Conservation (phyloP, 192 early-diverging fungal genomes). For the Entophlyctis luteolus region DNA sequence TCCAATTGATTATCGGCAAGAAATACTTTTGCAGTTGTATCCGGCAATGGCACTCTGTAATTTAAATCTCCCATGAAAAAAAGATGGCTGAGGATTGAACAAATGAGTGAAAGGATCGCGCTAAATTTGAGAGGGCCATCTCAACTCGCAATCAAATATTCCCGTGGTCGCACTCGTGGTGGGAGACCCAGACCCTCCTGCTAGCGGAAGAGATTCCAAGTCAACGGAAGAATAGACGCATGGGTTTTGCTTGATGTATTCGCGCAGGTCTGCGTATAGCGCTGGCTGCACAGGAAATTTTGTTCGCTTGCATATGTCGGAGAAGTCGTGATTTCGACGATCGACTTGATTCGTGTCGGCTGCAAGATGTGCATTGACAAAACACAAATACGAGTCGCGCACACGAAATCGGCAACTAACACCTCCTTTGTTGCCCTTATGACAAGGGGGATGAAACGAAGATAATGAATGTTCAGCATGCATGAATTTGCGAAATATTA, state of each 20-base stretch:
- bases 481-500: too few species aligned
- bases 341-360: conserved; percentile 75
- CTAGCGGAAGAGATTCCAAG: neutral
- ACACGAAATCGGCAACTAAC: conserved; percentile 75
- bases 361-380: conserved; percentile 90
- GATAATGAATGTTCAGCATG: too few species aligned
- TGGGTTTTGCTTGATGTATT: conserved; percentile 40
- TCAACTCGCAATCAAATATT: conserved; percentile 46
- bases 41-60: conserved; percentile 74
- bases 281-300: conserved; percentile 43
- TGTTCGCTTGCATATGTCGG: conserved; percentile 73
- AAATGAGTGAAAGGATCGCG: neutral
- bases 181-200: neutral
- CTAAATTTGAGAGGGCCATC: neutral
- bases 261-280: conserved; percentile 29
- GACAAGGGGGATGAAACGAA: too few species aligned
- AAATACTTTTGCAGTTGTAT: conserved; percentile 54
- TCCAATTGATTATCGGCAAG: conserved; percentile 56
- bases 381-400: conserved; percentile 75
- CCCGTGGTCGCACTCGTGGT: conserved; percentile 3
- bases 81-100: conserved; percentile 54
- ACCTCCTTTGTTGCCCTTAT: conserved; percentile 91
- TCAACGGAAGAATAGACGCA: conserved; percentile 36
- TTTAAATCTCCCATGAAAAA: conserved; percentile 96
- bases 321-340: conserved; percentile 83